Conservation (phyloP, 495 filamentous ascomycete species). For the Clohesyomyces aquaticus region DNA sequence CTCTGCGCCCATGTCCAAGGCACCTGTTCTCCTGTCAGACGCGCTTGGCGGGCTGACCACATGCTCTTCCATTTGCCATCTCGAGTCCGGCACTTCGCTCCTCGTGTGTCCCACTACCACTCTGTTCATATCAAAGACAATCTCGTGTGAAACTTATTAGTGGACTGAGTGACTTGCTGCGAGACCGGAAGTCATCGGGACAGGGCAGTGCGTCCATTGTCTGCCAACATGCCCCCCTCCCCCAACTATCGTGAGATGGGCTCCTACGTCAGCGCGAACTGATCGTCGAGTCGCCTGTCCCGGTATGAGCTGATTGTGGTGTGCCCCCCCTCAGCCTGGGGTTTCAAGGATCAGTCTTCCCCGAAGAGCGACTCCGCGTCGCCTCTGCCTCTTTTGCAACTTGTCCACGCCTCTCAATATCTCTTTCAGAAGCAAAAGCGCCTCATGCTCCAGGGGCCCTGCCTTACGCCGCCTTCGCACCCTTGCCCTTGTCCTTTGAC, state of each 20-base stretch:
- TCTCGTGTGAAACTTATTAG: constrained; percentile 24
- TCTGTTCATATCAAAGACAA: constrained; percentile 20
- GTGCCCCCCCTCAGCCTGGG: constrained; percentile 29
- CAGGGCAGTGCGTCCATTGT: constrained; percentile 26
- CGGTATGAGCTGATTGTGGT: constrained; percentile 5
- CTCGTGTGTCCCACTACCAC: not conserved
- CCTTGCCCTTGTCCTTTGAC: constrained; percentile 41
- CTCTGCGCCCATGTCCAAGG: no score
- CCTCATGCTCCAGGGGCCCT: constrained; percentile 20
- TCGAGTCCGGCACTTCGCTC: constrained; percentile 19
- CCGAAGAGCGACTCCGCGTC: not conserved
- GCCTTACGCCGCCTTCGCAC: constrained; percentile 14
- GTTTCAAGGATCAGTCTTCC: constrained; percentile 17
- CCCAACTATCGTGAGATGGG: not conserved
- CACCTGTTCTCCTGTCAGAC: constrained; percentile 2
- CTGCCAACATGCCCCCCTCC: constrained; percentile 21
- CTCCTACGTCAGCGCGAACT: constrained; percentile 18
- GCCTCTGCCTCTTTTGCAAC: constrained; percentile 1
- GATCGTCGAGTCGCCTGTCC: not conserved
- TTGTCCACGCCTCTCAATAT: constrained; percentile 8
- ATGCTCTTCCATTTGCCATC: constrained; percentile 35
- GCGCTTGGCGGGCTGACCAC: constrained; percentile 33
- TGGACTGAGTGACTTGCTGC: constrained; percentile 24
- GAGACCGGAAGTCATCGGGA: constrained; percentile 31
- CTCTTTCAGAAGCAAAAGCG: constrained; percentile 27